Evolutionary conservation across 1,284 basidiomycete genomes (phyloP).

Genomic region (Ganoderma multipileum): DNA sequence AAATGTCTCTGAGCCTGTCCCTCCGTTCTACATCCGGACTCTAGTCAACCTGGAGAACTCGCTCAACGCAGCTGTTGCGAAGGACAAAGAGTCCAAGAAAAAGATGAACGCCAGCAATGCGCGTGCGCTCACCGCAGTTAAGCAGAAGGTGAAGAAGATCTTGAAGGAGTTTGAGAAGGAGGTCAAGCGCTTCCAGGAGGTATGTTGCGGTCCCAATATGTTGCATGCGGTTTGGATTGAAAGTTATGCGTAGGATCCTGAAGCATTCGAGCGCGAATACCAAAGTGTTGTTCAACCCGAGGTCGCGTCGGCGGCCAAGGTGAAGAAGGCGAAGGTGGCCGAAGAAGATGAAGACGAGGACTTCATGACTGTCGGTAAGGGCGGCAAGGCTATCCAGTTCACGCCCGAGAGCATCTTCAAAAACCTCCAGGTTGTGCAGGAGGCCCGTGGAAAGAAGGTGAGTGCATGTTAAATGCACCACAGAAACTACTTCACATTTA

Average conservation of each 20-base stretch:
- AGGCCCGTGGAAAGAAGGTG: slow-evolving; percentile 96
- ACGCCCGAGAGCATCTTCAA: slow-evolving; percentile 94
- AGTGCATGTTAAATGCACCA: slow-evolving; percentile 19
- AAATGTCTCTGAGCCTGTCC: slow-evolving; percentile 87
- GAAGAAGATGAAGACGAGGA: slow-evolving; percentile 53
- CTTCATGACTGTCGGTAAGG: slow-evolving; percentile 93
- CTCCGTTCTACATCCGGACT: slow-evolving; percentile 86
- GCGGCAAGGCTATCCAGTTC: slow-evolving; percentile 85
- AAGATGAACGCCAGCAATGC: slow-evolving; percentile 98
- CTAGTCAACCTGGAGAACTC: slow-evolving; percentile 82
- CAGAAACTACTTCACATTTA: not conserved
- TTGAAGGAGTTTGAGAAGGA: slow-evolving; percentile 89
- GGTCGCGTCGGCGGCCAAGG: slow-evolving; percentile 49
- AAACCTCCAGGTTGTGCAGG: slow-evolving; percentile 89
- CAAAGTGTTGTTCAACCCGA: slow-evolving; percentile 59
- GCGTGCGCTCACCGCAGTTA: slow-evolving; percentile 95
- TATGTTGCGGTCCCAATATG: slow-evolving; percentile 43
- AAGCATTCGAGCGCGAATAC: slow-evolving; percentile 86
- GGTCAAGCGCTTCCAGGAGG: slow-evolving; percentile 82
- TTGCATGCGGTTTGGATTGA: not conserved
- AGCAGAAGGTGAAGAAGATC: slow-evolving; percentile 95
- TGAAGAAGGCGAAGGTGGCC: slow-evolving; percentile 42
- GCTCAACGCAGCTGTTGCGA: slow-evolving; percentile 76
- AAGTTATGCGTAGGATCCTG: slow-evolving; percentile 72
- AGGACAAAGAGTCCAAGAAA: slow-evolving; percentile 93